Evolutionary conservation across 441 rosid species (phyloP).

Genomic region (Gossypium gossypioides): DNA sequence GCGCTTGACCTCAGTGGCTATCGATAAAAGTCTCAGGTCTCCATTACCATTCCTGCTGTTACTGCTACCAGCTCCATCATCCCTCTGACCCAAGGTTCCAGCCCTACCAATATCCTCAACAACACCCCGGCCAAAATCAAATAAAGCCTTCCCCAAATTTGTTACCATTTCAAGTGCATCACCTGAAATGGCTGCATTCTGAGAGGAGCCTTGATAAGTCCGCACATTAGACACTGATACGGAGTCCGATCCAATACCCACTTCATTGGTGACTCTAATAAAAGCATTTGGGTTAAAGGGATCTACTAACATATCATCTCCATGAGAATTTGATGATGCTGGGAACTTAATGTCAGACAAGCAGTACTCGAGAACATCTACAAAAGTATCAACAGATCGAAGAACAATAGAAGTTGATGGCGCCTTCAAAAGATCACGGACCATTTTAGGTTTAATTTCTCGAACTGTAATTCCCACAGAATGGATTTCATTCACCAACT

Average conservation of each 20-base stretch:
- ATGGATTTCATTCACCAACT: conserved; percentile 77
- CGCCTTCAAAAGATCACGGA: conserved; percentile 69
- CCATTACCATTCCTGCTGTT: conserved; percentile 23
- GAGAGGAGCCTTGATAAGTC: conserved; percentile 32
- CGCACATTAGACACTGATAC: conserved; percentile 25
- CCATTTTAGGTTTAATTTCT: conserved; percentile 97
- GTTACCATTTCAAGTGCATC: conserved; percentile 97
- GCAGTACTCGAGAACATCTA: conserved; percentile 92
- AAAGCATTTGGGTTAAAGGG: conserved; percentile 18
- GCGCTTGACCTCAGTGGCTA: conserved; percentile 66
- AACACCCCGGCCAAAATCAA: conserved; percentile 91
- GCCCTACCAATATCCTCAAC: conserved; percentile 92
- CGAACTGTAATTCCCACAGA: conserved; percentile 62
- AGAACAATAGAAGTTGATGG: conserved; percentile 64
- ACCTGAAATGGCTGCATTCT: conserved; percentile 59
- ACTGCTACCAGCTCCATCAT: conserved; percentile 26
- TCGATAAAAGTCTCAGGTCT: conserved; percentile 40
- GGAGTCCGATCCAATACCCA: conserved; percentile 32
- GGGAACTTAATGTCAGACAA: conserved; percentile 71
- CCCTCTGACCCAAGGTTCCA: conserved; percentile 45
- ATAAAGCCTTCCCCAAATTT: conserved; percentile 84
- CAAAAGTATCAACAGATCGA: conserved; percentile 72
- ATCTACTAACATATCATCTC: conserved; percentile 23
- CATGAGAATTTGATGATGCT: conserved; percentile 30
- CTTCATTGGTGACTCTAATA: conserved; percentile 30